A percentile compares a stretch with the other conserved stretches of the same genome.
Conservation (phyloP, 2,329 filamentous ascomycete species). For the Ophiosphaerella korrae region DNA sequence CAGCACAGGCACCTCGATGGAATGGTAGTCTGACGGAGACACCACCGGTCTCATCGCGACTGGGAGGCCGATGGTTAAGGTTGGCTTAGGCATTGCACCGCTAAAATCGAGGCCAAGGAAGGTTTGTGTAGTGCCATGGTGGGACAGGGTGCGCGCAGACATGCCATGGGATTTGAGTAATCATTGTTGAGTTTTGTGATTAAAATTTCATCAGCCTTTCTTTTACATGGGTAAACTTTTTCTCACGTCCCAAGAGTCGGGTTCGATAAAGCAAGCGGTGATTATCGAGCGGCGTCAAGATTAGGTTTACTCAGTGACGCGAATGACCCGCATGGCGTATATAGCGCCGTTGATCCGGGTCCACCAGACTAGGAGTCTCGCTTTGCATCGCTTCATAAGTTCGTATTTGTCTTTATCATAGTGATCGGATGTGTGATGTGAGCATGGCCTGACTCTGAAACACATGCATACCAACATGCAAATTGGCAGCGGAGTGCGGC, state of each 20-base stretch:
- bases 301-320: slow-evolving; percentile 3
- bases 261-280: not conserved
- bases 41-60: no score
- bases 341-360: not conserved
- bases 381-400: not conserved
- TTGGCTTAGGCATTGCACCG: no score
- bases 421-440: not conserved
- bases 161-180: no score
- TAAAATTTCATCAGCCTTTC: no score
- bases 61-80: no score
- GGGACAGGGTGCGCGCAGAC: no score
- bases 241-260: not conserved
- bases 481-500: no score
- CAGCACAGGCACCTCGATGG: no score
- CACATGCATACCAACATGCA: not conserved
- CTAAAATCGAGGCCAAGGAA: no score
- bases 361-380: not conserved
- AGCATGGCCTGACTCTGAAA: not conserved
- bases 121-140: no score
- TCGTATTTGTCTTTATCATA: not conserved
- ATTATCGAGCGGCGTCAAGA: not conserved
- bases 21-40: no score
- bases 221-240: not conserved
- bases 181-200: no score
- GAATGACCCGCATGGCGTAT: slow-evolving; percentile 1